Evolutionary conservation across 345 rosid species (phyloP), one percentile per base, ranked within the genome.

Genomic region (Populus pruinosa): DNA sequence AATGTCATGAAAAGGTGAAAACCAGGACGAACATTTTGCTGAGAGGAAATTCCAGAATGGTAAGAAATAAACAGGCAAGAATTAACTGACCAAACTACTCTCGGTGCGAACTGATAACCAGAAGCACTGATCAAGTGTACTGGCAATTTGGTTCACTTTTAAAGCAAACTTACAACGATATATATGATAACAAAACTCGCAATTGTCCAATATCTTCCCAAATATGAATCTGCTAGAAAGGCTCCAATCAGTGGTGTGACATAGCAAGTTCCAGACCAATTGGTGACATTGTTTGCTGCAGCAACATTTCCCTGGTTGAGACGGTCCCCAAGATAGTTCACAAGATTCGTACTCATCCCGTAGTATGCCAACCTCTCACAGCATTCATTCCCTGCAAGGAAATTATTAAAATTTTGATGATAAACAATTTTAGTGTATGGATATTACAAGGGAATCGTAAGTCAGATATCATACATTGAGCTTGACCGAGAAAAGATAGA

Each of bases 271-370:
- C 99, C 98, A 0, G 93, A 88, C 99, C 99, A 96, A 71, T 93
- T 92, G 0, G 97, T 91, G 71, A 89, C 96, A 82, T 85, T 94
- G 78, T 88, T 96, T 41, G 98, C 85, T 76, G 98, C 99, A 18
- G 80, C 43, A 7, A 90, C 98, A 71, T 88, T 96, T 73, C 97
- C 93, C 80, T 86, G 92, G 79, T 88, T 84, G 68, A 96, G 86
- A 67, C 88, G 93, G 2, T 69, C 69, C 81, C 89, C 72, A 20
- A 96, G 91, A 87, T 87, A 96, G 82, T 90, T 94, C 76, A 94
- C 99, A 49, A 96, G 88, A 82, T 94, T 96, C 65, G 97, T 92
- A 18, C 99, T 86, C 99, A 96, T 94, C n/a, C 98, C 99, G 85
- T 96, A 92, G 89, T 93, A 96, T 9, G 99, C 99, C 88, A 96